Evolutionary conservation across 768 basidiomycete genomes (phyloP).

Genomic region (Bullera alba): DNA sequence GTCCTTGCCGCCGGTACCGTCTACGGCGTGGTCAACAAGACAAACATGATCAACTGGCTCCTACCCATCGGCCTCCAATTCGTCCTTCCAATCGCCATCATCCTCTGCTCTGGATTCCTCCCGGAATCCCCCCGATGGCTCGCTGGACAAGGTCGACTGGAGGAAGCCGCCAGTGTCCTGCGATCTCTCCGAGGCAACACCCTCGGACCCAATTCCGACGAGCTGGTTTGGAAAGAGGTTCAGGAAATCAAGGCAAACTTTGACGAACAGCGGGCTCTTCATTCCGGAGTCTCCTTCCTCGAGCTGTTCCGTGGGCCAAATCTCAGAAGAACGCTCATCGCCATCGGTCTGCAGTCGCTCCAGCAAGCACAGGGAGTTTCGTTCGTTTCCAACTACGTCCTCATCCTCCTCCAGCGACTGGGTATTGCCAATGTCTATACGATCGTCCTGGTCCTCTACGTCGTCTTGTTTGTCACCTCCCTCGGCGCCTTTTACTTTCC

Average conservation of each 20-base stretch:
- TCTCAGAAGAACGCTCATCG: slow-evolving; percentile 4
- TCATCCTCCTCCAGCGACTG: background rate
- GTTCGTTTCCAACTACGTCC: slow-evolving; percentile 3
- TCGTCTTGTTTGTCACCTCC: slow-evolving; percentile 2
- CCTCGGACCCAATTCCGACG: no score
- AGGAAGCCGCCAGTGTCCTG: slow-evolving; percentile 6
- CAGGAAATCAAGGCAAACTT: no score
- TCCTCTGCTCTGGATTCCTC: slow-evolving; percentile 1
- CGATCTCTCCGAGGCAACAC: no score
- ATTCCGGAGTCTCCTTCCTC: background rate
- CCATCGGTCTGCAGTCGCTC: slow-evolving; percentile 1
- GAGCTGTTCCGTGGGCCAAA: slow-evolving; percentile 10
- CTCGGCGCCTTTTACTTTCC: slow-evolving; percentile 3
- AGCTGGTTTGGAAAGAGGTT: no score
- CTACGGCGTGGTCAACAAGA: slow-evolving; percentile 5
- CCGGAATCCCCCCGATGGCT: slow-evolving; percentile 8
- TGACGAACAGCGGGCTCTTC: no score
- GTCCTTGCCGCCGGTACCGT: slow-evolving; percentile 3
- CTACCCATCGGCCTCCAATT: slow-evolving; percentile 13
- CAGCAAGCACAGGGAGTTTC: slow-evolving; percentile 3
- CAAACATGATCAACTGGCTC: slow-evolving; percentile 4
- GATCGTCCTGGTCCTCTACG: slow-evolving; percentile 1
- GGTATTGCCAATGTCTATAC: slow-evolving; percentile 3
- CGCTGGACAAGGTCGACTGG: slow-evolving; percentile 4
- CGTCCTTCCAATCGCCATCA: slow-evolving; percentile 8